A percentile compares a stretch with the other conserved stretches of the same genome.
Conservation (phyloP, 305 asterid genomes). For the Fraxinus ornus region DNA sequence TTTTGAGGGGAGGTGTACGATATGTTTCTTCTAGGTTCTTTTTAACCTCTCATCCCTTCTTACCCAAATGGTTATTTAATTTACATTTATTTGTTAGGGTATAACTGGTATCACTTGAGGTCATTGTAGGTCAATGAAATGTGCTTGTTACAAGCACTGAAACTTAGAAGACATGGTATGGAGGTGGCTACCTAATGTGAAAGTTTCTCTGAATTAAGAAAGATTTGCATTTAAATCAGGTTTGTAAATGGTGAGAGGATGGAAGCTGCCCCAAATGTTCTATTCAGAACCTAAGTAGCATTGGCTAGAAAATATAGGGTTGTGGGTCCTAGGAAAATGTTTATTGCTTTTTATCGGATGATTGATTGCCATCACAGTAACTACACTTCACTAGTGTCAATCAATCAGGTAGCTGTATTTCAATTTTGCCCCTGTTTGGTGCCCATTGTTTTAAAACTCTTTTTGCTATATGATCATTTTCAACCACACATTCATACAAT, state of each 20-base stretch:
- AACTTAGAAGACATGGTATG: background rate
- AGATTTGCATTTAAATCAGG: conserved; percentile 6
- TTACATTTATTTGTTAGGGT: background rate
- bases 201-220: background rate
- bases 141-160: background rate
- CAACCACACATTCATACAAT: no score
- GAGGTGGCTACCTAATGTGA: background rate
- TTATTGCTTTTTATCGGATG: background rate
- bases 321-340: background rate
- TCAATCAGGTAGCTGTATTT: background rate
- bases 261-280: background rate
- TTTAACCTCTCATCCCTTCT: background rate
- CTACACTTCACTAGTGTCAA: background rate
- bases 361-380: background rate
- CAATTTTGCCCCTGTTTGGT: background rate
- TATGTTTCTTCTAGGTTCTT: background rate
- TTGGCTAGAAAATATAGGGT: conserved; percentile 7
- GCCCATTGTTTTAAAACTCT: no score
- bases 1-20: background rate
- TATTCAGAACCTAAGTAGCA: background rate
- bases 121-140: background rate
- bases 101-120: background rate
- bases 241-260: background rate
- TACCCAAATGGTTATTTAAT: background rate
- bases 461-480: no score